These are phyloP conservation scores for Clathrospora elynae DNA, from an alignment of 2,329 filamentous ascomycete genomes.

Conservation along the genomic window DNA sequence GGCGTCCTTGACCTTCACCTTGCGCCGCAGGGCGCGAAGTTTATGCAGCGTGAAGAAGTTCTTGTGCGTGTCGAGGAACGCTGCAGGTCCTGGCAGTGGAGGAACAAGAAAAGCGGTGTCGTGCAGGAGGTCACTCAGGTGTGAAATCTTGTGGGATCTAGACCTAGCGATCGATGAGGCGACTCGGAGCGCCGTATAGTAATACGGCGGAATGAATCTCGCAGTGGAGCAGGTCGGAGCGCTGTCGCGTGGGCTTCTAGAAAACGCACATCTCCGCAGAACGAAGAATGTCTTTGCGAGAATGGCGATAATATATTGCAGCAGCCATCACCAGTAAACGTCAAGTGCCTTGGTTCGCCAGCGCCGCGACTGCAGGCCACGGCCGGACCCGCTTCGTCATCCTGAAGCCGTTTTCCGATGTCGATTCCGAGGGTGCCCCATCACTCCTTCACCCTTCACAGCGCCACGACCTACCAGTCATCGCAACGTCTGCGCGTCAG, in stretches of 20 bases:
- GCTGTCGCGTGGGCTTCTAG: constrained; percentile 12
- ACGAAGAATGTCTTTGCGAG: background rate
- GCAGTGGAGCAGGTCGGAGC: constrained; percentile 24
- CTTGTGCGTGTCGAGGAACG: constrained; percentile 16
- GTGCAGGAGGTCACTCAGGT: constrained; percentile 11
- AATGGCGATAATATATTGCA: background rate
- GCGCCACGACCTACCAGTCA: constrained; percentile 7
- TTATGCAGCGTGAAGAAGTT: constrained; percentile 47
- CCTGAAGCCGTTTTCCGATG: constrained; percentile 6
- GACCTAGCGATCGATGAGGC: constrained; percentile 8
- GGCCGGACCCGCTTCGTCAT: constrained; percentile 3
- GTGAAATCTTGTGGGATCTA: constrained; percentile 2
- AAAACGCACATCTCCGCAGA: no score
- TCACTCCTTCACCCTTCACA: constrained; percentile 7
- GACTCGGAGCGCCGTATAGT: background rate
- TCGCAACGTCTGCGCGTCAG: constrained; percentile 6
- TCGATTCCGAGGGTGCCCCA: constrained; percentile 11
- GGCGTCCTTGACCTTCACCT: constrained; percentile 45
- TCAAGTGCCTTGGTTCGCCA: constrained; percentile 15
- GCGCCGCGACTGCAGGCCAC: constrained; percentile 3
- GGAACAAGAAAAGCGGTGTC: constrained; percentile 22
- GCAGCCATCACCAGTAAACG: constrained; percentile 1
- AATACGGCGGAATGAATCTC: constrained; percentile 13
- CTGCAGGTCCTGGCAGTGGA: constrained; percentile 19
- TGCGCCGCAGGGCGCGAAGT: constrained; percentile 48